phyloP scores from a whole-genome alignment of 2,329 filamentous ascomycete genomes.

The Colletotrichum lentis region DNA sequence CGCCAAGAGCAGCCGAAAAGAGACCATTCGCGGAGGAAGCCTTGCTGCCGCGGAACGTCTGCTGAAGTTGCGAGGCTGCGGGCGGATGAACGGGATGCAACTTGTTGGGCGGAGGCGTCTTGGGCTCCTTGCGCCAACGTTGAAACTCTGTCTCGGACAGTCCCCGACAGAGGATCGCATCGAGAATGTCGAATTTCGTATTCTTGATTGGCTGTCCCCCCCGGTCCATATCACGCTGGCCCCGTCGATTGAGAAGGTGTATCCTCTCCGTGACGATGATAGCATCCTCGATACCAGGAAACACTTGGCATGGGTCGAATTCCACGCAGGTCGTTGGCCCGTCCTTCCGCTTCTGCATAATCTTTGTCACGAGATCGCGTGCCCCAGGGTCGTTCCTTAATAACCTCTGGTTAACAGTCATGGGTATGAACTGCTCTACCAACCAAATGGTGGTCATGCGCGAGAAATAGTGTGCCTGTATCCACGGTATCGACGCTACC shows the following conservation, averaged over 20 bases:
- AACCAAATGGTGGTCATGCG: neutral
- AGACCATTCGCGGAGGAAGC: too few relatives aligned
- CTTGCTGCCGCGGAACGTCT: neutral
- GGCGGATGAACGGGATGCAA: neutral
- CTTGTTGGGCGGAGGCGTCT: neutral
- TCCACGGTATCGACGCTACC: neutral
- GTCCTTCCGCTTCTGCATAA: neutral
- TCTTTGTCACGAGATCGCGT: slow-evolving; percentile 1
- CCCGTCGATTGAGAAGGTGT: neutral
- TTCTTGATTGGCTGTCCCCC: neutral
- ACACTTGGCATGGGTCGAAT: neutral
- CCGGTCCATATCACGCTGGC: neutral
- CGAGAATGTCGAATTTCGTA: neutral
- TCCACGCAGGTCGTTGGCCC: neutral
- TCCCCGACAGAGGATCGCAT: slow-evolving; percentile 3
- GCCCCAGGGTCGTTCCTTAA: neutral
- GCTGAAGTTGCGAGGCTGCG: neutral
- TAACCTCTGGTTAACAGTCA: slow-evolving; percentile 7
- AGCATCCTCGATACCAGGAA: slow-evolving; percentile 4
- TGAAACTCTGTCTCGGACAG: neutral
- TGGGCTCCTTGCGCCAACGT: neutral
- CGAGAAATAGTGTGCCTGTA: neutral
- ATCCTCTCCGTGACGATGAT: neutral
- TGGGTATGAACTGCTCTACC: slow-evolving; percentile 1
- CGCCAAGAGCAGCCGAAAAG: too few relatives aligned